These are phyloP conservation scores for Fusarium concolor DNA, from an alignment of 2,329 filamentous ascomycete species.

Conservation along the genomic window DNA sequence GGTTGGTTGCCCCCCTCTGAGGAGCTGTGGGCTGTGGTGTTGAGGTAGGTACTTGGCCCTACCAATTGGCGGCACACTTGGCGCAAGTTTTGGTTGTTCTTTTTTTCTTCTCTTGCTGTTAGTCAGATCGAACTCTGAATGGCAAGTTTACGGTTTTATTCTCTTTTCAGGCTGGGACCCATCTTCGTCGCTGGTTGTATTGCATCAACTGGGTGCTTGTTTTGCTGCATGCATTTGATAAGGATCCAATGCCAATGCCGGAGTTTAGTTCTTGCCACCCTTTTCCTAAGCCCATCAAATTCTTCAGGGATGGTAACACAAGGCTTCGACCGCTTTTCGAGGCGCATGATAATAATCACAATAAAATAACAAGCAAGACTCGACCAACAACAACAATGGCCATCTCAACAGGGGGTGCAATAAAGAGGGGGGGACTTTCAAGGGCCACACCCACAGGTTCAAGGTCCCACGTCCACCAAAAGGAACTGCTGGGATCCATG, in stretches of 20 bases:
- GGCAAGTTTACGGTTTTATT: slow-evolving; percentile 1
- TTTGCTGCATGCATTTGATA: slow-evolving; percentile 6
- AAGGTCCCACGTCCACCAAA: slow-evolving; percentile 26
- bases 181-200: slow-evolving; percentile 1
- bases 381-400: slow-evolving; percentile 37
- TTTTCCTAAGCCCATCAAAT: slow-evolving; percentile 10
- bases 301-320: slow-evolving; percentile 40
- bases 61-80: slow-evolving; percentile 8
- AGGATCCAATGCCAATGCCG: neutral
- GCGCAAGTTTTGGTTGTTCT: neutral
- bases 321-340: slow-evolving; percentile 42
- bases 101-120: neutral
- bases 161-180: slow-evolving; percentile 2
- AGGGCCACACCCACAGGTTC: slow-evolving; percentile 44
- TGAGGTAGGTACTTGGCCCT: slow-evolving; percentile 12
- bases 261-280: neutral
- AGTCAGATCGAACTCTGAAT: slow-evolving; percentile 2
- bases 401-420: slow-evolving; percentile 42
- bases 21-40: slow-evolving; percentile 13
- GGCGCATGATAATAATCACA: slow-evolving; percentile 41
- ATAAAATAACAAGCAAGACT: slow-evolving; percentile 36
- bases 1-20: slow-evolving; percentile 27
- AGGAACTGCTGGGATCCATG: slow-evolving; percentile 25
- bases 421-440: slow-evolving; percentile 33
- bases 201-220: neutral